Evolutionary conservation across 2,329 filamentous ascomycete genomes (phyloP).

Genomic region (Chaetomiaceae sp.): DNA sequence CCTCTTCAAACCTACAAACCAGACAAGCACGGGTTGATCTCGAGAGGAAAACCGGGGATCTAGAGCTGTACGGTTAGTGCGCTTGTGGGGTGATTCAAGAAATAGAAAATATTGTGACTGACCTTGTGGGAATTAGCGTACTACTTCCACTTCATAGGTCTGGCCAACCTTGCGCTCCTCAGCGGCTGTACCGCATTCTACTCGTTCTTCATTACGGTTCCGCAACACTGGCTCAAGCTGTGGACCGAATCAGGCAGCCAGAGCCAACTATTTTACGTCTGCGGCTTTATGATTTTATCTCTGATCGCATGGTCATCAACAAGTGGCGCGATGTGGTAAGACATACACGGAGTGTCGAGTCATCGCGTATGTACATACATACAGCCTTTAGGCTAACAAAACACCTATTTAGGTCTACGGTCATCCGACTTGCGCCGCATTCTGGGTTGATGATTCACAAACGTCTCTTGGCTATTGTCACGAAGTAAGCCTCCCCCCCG

Average conservation of each 20-base stretch:
- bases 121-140: conserved; percentile 24
- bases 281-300: conserved; percentile 35
- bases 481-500: no score
- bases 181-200: conserved; percentile 26
- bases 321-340: conserved; percentile 34
- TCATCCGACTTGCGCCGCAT: conserved; percentile 34
- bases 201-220: conserved; percentile 35
- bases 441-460: conserved; percentile 35
- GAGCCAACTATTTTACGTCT: conserved; percentile 31
- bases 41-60: not conserved
- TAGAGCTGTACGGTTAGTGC: not conserved
- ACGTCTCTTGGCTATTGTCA: conserved; percentile 32
- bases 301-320: conserved; percentile 37
- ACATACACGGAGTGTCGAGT: no score
- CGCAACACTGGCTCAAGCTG: conserved; percentile 38
- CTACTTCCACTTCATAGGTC: conserved; percentile 31
- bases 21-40: not conserved
- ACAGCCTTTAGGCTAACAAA: no score
- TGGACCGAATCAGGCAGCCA: conserved; percentile 33
- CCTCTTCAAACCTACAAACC: not conserved
- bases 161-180: conserved; percentile 29
- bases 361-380: no score
- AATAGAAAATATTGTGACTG: not conserved
- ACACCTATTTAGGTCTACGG: conserved; percentile 29
- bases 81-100: not conserved